Evolutionary conservation across 306 rosid genomes (phyloP), one percentile per base, ranked within the genome.

Genomic region (Hylodesmum podocarpum): DNA sequence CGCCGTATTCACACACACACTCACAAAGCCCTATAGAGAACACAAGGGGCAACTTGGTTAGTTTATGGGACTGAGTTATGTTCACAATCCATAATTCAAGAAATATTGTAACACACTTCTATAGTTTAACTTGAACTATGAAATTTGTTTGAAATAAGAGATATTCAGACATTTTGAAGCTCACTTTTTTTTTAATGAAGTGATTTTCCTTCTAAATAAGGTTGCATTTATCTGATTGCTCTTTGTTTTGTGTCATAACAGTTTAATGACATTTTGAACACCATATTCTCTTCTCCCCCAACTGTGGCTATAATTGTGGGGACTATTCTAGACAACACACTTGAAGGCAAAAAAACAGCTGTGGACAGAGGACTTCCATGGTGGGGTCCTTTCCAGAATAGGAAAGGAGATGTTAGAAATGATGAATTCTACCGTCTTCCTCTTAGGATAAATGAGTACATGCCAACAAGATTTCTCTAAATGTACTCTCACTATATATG

Each of bases 251-350:
- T 61, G 25, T 31, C 24, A 24, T 29, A 72, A 83, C 93, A 95
- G 98, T 95, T 95, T 37, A 87, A 95, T 39, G 93, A 95, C 81
- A 90, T 92, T 51, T 58, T 89, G 78, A 92, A 95, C 90, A 87
- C 97, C 13, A 88, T 95, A 65, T 95, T 95, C 89, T 90, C 98
- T 1, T 95, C 98, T 14, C 76, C 97, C 0, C 92, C 98, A 16
- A 87, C 96, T 2, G 90, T 95, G 57, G 98, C 92, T 18, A 88
- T 92, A 77, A 87, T 90, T 0, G 92, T 95, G 3, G 98, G 98
- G 79, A 90, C 97, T 0, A 1, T 95, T 29, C 74, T 95, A 1
- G 98, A 95, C 80, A 91, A 86, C 84, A 92, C 98, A 1, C 88
- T 95, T 1, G 98, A 92, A 0, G 93, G 89, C 1, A 85, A 76